Base-by-base conservation (phyloP, 345 rosid genomes). In the Syzygium aqueum region DNA sequence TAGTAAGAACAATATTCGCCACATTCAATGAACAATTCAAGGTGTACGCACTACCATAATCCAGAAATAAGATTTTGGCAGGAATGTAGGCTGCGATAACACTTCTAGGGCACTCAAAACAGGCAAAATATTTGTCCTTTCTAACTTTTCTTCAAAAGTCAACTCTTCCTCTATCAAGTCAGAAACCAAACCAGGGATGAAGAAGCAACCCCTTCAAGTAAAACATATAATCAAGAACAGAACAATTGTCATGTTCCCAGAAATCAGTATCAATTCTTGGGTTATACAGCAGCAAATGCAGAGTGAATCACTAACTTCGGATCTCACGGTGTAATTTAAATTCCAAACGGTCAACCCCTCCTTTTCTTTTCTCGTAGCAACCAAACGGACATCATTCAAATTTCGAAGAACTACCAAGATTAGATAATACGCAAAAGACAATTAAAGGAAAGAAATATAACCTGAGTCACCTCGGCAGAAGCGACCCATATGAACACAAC, bases 381-480 rank as follows among this genome's bases (percentile, higher is more conserved):
- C 53, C 65, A 82, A 85, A 88, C 49, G 67, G 51, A 46, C 33
- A 19, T 50, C 61, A 46, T 11, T 30, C 43, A 40, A 51, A 49
- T 73, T 22, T n/a, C 43, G 10, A 84, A 30, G 73, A 88, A 82
- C 37, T 30, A 85, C 59, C 77, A 30, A 67, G 78, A 67, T 7
- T 56, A 88, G 86, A 43, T 25, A 5, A 7, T 12, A 53, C 25
- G 54, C 57, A 85, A 52, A 57, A 40, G 84, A 84, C 16, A 77
- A 14, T 28, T 43, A 6, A 84, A 50, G 25, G 49, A 59, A 86
- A 51, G 28, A 63, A 51, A 50, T 2, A 23, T 73, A 2, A 65
- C 94, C 92, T 93, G 95, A 84, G 94, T 92, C 86, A 93, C 90
- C 88, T 93, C 95, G 40, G 95, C 94, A 51, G 93, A 90, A 53